phyloP scores from a whole-genome alignment of 768 basidiomycete species.

The Hygrocybe punicea region DNA sequence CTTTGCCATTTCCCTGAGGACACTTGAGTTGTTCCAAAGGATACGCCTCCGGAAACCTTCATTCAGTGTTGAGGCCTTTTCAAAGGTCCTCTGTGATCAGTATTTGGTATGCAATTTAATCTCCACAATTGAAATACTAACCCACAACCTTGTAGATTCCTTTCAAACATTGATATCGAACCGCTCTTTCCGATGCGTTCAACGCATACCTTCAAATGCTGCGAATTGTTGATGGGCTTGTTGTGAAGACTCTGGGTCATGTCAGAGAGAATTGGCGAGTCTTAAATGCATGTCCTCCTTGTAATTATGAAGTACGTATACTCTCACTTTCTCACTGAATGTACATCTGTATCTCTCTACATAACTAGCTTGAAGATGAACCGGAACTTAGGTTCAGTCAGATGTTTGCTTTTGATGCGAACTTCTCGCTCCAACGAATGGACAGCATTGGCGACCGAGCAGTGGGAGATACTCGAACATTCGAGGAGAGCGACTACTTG shows the following conservation, averaged over 20 bases:
- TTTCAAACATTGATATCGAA: conserved; percentile 17
- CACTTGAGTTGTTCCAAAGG: conserved; percentile 21
- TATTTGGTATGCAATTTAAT: conserved; percentile 16
- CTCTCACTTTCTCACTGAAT: background rate
- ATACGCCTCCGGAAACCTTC: conserved; percentile 15
- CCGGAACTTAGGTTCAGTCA: conserved; percentile 14
- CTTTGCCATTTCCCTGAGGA: conserved; percentile 21
- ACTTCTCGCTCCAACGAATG: conserved; percentile 22
- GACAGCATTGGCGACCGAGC: conserved; percentile 8
- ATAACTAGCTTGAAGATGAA: conserved; percentile 19
- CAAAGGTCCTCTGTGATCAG: conserved; percentile 23
- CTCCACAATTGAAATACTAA: background rate
- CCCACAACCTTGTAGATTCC: conserved; percentile 16
- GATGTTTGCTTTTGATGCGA: conserved; percentile 25
- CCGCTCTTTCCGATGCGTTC: conserved; percentile 14
- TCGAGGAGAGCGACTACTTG: conserved; percentile 3
- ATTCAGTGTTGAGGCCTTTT: conserved; percentile 25
- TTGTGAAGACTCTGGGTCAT: conserved; percentile 15
- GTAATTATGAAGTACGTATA: conserved; percentile 17
- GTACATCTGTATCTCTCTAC: background rate
- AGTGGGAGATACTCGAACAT: conserved; percentile 1
- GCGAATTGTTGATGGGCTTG: conserved; percentile 5
- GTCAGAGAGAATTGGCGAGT: conserved; percentile 20
- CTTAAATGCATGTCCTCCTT: conserved; percentile 25
- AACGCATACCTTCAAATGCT: conserved; percentile 19